Evolutionary conservation across 371 early-diverging fungal genomes (phyloP), one percentile per base, ranked within the genome.

Genomic region (Zopfochytrium polystomum): DNA sequence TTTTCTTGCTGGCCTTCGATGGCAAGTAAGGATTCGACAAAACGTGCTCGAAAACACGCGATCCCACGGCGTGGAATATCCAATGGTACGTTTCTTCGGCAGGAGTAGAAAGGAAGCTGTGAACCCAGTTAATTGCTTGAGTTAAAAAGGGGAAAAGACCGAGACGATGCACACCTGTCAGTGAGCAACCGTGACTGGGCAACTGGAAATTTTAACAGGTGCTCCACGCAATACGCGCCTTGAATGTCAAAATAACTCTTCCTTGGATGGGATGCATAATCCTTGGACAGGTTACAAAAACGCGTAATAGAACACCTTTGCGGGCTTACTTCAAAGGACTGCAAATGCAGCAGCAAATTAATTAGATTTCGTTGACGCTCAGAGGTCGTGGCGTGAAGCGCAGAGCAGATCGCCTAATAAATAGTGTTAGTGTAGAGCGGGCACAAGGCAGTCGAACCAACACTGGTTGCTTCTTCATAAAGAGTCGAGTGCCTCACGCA

Each of bases 11-110:
- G 49, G 82, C 76, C 55, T 83, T 85, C 2, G 65, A 49, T 29
- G 79, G 76, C 25, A 88, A 72, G 18, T 78, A 72, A 0, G 77
- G 67, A 6, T 85, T 81, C 0, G 75, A 54, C 33, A 92, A 52
- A 46, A 92, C 77, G 0, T 85, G 67, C 66, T 92, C 90, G 63
- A 87, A 71, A 9, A 88, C 85, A 59, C 87, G 85, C 32, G 90
- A 90, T 2, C 85, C 89, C 25, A 80, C 78, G 3, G 88, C 80
- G 52, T 89, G 83, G 60, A 75, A 79, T 43, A 83, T 79, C 87
- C 87, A 90, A 11, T 74, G 63, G 45, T 77, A 66, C 27, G 79
- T 73, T 73, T 67, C 61, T 51, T 72, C 11, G 32, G 52, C 1
- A 20, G 60, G 44, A 9, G 72, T 15, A 50, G 66, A 62, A 65